These are phyloP conservation scores for Metschnikowia lochheadii DNA, from an alignment of 805 yeast species.

Conservation along the genomic window DNA sequence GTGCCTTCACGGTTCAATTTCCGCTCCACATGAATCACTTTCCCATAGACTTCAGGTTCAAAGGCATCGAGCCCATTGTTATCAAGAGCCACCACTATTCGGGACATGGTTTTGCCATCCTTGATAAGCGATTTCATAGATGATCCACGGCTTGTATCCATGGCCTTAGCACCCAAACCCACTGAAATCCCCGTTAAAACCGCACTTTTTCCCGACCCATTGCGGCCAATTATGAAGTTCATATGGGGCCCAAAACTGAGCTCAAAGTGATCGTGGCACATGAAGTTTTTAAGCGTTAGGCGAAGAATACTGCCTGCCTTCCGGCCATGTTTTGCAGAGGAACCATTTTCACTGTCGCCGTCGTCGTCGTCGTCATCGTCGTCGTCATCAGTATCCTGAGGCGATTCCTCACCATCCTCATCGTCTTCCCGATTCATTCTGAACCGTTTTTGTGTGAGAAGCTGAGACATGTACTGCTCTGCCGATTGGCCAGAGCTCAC, in stretches of 20 bases:
- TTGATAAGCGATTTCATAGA: slow-evolving; percentile 66
- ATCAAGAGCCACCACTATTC: slow-evolving; percentile 58
- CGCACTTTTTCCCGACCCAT: slow-evolving; percentile 91
- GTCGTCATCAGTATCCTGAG: slow-evolving; percentile 14
- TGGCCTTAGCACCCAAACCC: slow-evolving; percentile 85
- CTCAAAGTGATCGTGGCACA: slow-evolving; percentile 85
- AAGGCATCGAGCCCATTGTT: slow-evolving; percentile 67
- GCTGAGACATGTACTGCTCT: slow-evolving; percentile 18
- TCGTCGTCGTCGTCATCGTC: slow-evolving; percentile 15
- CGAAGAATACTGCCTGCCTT: slow-evolving; percentile 66
- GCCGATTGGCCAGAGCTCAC: slow-evolving; percentile 17
- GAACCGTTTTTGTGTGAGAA: slow-evolving; percentile 14
- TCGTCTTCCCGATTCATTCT: slow-evolving; percentile 14
- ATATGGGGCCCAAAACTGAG: slow-evolving; percentile 72
- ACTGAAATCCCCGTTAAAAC: slow-evolving; percentile 81
- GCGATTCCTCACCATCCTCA: slow-evolving; percentile 18
- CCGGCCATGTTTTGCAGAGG: slow-evolving; percentile 1
- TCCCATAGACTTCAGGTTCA: slow-evolving; percentile 63
- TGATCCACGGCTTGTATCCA: slow-evolving; percentile 80
- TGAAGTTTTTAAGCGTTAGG: slow-evolving; percentile 67
- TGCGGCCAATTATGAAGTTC: slow-evolving; percentile 83
- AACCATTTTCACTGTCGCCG: slow-evolving; percentile 15
- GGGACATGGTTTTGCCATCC: slow-evolving; percentile 70
- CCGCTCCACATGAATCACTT: slow-evolving; percentile 66
- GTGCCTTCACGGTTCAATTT: slow-evolving; percentile 51